phyloP scores from a whole-genome alignment of 495 filamentous ascomycete genomes.

The Halenospora varia region DNA sequence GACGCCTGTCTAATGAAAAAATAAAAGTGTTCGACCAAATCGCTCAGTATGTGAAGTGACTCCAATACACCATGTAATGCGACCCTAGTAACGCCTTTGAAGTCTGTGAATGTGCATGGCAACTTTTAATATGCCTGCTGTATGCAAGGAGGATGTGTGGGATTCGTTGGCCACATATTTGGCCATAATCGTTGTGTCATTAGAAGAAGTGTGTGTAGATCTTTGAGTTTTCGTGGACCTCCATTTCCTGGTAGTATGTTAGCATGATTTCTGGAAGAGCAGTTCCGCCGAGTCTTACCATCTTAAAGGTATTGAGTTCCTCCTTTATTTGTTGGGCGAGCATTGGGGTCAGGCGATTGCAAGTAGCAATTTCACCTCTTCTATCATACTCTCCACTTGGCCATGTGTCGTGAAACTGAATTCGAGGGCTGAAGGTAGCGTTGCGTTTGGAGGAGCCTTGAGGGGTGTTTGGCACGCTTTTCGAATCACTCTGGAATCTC shows the following conservation, averaged over 20 bases:
- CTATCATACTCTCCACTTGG: conserved; percentile 93
- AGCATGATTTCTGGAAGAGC: conserved; percentile 18
- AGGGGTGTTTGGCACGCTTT: conserved; percentile 76
- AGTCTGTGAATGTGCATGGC: conserved; percentile 30
- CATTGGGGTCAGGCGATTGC: conserved; percentile 95
- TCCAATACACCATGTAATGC: conserved; percentile 28
- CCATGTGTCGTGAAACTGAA: conserved; percentile 96
- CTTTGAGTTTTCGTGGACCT: conserved; percentile 97
- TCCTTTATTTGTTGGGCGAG: conserved; percentile 99
- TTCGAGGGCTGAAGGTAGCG: conserved; percentile 88
- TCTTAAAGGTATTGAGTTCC: conserved; percentile 98
- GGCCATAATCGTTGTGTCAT: conserved; percentile 29
- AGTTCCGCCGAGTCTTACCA: conserved; percentile 63
- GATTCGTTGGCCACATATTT: conserved; percentile 15
- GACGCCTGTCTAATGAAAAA: conserved; percentile 26
- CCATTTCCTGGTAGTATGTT: conserved; percentile 76
- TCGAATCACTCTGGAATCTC: conserved; percentile 62
- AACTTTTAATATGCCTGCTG: conserved; percentile 19
- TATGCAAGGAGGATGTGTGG: conserved; percentile 17
- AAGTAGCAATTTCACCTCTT: conserved; percentile 93
- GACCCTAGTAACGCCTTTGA: conserved; percentile 29
- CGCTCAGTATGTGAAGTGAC: conserved; percentile 27
- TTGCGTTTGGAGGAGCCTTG: conserved; percentile 59
- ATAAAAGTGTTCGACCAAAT: conserved; percentile 22
- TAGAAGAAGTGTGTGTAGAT: conserved; percentile 99